Evolutionary conservation across 2,329 filamentous ascomycete species (phyloP), one percentile per base, ranked within the genome.

Genomic region (Mariannaea elegans): DNA sequence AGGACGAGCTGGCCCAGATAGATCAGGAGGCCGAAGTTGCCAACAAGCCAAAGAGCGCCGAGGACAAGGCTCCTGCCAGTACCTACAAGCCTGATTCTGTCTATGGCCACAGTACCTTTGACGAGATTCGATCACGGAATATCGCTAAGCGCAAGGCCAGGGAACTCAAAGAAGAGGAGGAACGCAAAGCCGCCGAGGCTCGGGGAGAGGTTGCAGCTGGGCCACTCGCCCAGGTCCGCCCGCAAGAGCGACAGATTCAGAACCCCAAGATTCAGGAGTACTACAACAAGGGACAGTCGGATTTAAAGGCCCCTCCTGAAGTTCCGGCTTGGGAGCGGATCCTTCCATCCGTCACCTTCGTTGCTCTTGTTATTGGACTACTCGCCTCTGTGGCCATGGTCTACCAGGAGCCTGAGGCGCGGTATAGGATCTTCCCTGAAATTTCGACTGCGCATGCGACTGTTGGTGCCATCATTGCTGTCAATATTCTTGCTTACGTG

Each of bases 371-470:
- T 7, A 56, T 85, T 18, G 77, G 76, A 1, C 75, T 76, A 55
- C 77, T 80, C 44, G 75, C 75, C 5, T 76, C 77, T 16, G 77
- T 83, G 39, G 77, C 81, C n/a, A 70, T 73, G 21, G 72, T 82
- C 42, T 88, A 88, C 71, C 77, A 82, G 58, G 83, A 85, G 41
- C 84, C 85, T 7, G 81, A 82, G 10, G 77, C 61, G 70, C 78
- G 66, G 10, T 76, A 81, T 56, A 80, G 90, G 47, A 67, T 90
- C 34, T 86, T 84, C 71, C 86, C 86, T 2, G 84, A 88, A 38
- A 75, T 89, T 2, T 84, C 88, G 1, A 85, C 88, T 2, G 82
- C 88, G 13, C 80, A 84, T 3, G 87, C 87, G 12, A 92, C 91
- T 3, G 78, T 92, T n/a, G 78, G 81, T 31, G 77, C 80, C 7